These are phyloP conservation scores for Aspergillus bridgeri DNA, from an alignment of 495 filamentous ascomycete genomes.

Conservation along the genomic window DNA sequence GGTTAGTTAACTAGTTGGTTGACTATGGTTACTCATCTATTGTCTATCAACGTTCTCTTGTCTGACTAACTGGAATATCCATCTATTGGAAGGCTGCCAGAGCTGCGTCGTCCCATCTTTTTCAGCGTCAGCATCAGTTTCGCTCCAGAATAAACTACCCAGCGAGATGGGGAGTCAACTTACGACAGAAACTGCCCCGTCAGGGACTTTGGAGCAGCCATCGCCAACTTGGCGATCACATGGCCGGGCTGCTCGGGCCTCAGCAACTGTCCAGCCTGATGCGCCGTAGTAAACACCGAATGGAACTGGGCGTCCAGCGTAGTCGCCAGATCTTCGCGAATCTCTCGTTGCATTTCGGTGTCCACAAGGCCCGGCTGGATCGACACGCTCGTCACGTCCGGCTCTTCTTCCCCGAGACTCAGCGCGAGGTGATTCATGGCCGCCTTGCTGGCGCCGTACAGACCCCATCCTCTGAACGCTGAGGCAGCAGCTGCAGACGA, in stretches of 20 bases:
- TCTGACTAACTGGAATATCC: constrained; percentile 38
- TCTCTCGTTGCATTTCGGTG: constrained; percentile 86
- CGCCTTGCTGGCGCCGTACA: constrained; percentile 84
- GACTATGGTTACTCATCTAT: no score
- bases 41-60: no score
- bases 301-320: constrained; percentile 64
- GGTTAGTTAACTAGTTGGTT: no score
- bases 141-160: constrained; percentile 1
- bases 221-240: constrained; percentile 76
- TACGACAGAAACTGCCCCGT: constrained; percentile 75
- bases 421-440: constrained; percentile 77
- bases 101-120: constrained; percentile 68
- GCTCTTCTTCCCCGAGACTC: constrained; percentile 76
- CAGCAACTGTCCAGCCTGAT: constrained; percentile 65
- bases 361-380: constrained; percentile 84
- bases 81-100: constrained; percentile 58
- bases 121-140: constrained; percentile 43
- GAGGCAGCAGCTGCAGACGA: constrained; percentile 70
- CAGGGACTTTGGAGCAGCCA: constrained; percentile 59
- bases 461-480: constrained; percentile 70
- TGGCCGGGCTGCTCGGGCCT: constrained; percentile 79
- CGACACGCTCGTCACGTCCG: constrained; percentile 64
- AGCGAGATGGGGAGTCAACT: constrained; percentile 21
- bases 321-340: constrained; percentile 65
- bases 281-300: constrained; percentile 64